phyloP scores from a whole-genome alignment of 108 stramenopile genomes.

The Cyclotella atomus region DNA sequence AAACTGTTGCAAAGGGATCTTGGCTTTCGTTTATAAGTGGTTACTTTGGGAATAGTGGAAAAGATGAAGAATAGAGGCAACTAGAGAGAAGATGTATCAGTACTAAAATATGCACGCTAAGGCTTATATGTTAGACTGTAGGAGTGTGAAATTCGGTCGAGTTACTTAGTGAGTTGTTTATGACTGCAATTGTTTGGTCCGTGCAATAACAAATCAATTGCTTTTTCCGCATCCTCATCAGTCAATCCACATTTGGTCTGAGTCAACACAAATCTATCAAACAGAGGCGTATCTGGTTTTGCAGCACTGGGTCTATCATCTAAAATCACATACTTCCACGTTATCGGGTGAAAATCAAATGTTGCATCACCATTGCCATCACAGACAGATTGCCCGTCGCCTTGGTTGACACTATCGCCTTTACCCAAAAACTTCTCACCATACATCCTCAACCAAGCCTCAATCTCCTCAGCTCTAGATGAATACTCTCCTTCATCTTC shows the following conservation, averaged over 20 bases:
- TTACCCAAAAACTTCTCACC: slow-evolving; percentile 36
- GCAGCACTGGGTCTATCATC: slow-evolving; percentile 50
- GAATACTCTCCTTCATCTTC: slow-evolving; percentile 47
- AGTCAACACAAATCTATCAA: slow-evolving; percentile 46
- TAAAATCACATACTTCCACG: slow-evolving; percentile 47
- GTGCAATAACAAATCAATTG: slow-evolving; percentile 32
- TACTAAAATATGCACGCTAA: no score
- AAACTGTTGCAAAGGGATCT: no score
- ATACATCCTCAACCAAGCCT: slow-evolving; percentile 47
- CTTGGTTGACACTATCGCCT: neutral
- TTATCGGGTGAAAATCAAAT: slow-evolving; percentile 30
- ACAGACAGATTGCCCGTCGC: neutral
- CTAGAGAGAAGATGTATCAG: no score
- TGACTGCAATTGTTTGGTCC: slow-evolving; percentile 9
- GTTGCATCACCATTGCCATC: neutral
- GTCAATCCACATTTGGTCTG: slow-evolving; percentile 66
- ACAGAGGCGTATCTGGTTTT: slow-evolving; percentile 36
- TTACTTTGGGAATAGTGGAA: no score
- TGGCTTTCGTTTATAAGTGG: no score
- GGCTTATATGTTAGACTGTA: no score
- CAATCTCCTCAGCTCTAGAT: slow-evolving; percentile 52
- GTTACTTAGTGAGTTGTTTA: neutral
- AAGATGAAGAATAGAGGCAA: no score
- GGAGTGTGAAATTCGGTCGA: neutral
- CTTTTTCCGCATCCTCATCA: slow-evolving; percentile 29